phyloP scores from a whole-genome alignment of 2,329 filamentous ascomycete genomes.

The Coniochaeta prunicola region DNA sequence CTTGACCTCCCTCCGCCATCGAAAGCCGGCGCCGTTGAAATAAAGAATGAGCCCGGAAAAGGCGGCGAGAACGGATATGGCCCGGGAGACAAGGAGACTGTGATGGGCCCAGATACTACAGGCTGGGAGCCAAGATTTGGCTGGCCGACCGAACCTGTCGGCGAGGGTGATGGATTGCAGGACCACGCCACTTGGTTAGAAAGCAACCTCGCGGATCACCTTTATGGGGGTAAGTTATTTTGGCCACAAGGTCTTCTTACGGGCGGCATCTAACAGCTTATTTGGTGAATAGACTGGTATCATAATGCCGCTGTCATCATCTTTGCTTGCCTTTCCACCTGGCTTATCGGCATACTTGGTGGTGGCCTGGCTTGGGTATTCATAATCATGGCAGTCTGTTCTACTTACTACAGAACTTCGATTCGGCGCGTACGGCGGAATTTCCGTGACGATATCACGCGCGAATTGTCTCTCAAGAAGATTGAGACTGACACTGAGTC shows the following conservation, averaged over 20 bases:
- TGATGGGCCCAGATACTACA: conserved; percentile 46
- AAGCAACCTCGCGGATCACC: conserved; percentile 74
- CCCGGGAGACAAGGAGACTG: conserved; percentile 49
- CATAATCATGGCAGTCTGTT: conserved; percentile 84
- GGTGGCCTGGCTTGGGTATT: conserved; percentile 91
- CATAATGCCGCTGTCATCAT: conserved; percentile 93
- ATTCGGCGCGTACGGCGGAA: conserved; percentile 89
- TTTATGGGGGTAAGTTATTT: conserved; percentile 68
- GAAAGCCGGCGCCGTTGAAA: conserved; percentile 59
- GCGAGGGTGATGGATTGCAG: conserved; percentile 61
- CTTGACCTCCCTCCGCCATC: conserved; percentile 73
- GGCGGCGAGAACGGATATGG: conserved; percentile 32
- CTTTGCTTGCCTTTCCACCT: conserved; percentile 85
- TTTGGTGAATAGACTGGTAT: conserved; percentile 88
- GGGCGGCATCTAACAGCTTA: no score
- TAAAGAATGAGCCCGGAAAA: conserved; percentile 42
- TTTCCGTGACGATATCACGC: conserved; percentile 87
- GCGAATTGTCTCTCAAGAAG: conserved; percentile 79
- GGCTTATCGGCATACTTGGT: conserved; percentile 82
- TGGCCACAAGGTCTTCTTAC: no score
- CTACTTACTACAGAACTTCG: conserved; percentile 95
- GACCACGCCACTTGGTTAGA: conserved; percentile 89
- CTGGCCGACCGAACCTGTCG: conserved; percentile 49
- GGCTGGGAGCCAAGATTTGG: conserved; percentile 90
- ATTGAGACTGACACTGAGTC: conserved; percentile 88